Evolutionary conservation across 2,329 filamentous ascomycete genomes (phyloP), one percentile per base, ranked within the genome.

Genomic region (Lachnellula willkommii): DNA sequence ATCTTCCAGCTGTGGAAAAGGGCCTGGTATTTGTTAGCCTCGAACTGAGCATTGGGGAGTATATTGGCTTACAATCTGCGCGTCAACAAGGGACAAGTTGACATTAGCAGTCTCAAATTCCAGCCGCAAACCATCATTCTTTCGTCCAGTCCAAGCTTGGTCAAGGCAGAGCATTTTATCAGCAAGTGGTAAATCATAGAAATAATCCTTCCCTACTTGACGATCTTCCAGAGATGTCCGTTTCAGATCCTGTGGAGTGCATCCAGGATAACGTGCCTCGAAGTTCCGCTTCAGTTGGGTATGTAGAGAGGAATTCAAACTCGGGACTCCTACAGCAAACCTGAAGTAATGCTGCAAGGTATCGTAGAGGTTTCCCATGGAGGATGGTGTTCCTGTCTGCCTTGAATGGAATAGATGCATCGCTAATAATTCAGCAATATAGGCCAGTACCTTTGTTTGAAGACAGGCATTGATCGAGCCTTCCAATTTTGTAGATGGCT

Each of bases 1-100:
- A 90, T 85, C 70, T 95, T 92, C 90, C 93, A 97, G 54, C 90
- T 88, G 65, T 90, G 85, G 61, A 96, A 87, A 17, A 99, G 81
- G 45, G 84, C 82, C 87, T 90, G 65, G 37, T 56, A 56, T 12
- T 22, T 47, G 63, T 75, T 65, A 74, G 63, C 26, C 35, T 8
- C 24, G 9, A 35, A 43, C 15, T 43, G 28, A 49, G 20, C 20
- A 12, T 12, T 12, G n/a, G 8, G 42, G 2, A 14, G 24, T 32
- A 12, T 22, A 5, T 36, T 40, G 37, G 76, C 85, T 73, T 77
- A 89, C 85, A 62, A 94, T 86, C 74, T 99, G 91, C 24, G 93
- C 89, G 70, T 97, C 91, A 36, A 99, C 90, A 36, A 96, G 77
- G 24, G 92, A 95, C 52, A 99, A 72, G 71, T 99, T 97, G 60